A percentile compares a stretch with the other conserved stretches of the same genome.
Conservation (phyloP, 2,329 filamentous ascomycete genomes). For the Aspergillus hortae region DNA sequence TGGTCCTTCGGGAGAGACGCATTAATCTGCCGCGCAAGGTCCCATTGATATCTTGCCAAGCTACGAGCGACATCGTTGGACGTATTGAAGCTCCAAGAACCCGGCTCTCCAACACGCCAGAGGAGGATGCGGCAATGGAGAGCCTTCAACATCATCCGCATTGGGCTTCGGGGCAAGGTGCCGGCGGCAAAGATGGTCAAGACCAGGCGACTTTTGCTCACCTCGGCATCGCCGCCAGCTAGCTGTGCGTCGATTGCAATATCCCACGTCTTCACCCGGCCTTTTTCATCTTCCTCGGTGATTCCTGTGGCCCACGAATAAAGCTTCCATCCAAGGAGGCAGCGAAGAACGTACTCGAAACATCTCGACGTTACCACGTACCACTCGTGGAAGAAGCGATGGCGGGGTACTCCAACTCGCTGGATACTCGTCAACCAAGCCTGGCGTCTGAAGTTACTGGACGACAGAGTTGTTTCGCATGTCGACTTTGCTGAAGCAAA, state of each 20-base stretch:
- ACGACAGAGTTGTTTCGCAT: conserved; percentile 51
- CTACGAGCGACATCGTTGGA: conserved; percentile 69
- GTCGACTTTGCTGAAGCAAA: conserved; percentile 38
- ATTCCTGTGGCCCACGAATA: conserved; percentile 78
- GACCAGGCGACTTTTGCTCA: conserved; percentile 81
- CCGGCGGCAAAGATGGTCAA: conserved; percentile 84
- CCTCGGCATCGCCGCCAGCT: conserved; percentile 82
- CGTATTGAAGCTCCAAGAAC: conserved; percentile 60
- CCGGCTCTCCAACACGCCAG: conserved; percentile 69
- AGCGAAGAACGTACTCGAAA: conserved; percentile 74
- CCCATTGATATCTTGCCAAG: conserved; percentile 75
- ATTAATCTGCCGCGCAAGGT: conserved; percentile 66
- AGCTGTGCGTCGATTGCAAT: conserved; percentile 92
- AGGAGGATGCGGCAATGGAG: conserved; percentile 86
- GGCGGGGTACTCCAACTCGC: conserved; percentile 84
- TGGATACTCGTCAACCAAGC: conserved; percentile 93
- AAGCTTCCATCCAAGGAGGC: conserved; percentile 69
- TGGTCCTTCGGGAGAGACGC: conserved; percentile 46
- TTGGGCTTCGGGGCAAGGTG: conserved; percentile 78
- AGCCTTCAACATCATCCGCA: conserved; percentile 84
- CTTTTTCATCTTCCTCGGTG: conserved; percentile 79
- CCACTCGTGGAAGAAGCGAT: conserved; percentile 81
- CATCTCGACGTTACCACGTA: conserved; percentile 77
- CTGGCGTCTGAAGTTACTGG: conserved; percentile 78
- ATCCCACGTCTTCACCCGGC: conserved; percentile 84